Base-by-base conservation (phyloP, 169 alveolate genomes). In the Besnoitia besnoiti region DNA sequence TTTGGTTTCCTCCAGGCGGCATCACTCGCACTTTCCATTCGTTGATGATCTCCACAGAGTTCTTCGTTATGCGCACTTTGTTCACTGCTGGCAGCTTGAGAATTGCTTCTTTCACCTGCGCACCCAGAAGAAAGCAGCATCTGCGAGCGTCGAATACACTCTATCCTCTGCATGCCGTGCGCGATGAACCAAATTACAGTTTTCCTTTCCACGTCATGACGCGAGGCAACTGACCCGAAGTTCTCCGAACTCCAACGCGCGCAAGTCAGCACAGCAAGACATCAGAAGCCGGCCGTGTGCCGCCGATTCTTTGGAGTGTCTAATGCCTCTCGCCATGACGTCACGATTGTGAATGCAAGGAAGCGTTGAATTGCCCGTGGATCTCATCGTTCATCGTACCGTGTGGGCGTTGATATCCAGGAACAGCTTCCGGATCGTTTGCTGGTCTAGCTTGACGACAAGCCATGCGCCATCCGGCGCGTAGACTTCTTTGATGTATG, bases 401-500 rank as follows among this genome's bases (percentile, higher is more conserved):
- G 96, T 95, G 33, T 97, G 92, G 0, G 98, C 97, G 89, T 97
- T 95, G 67, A 98, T 94, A 89, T 98, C 98, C 50, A 98, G 95
- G 93, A 96, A 94, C 47, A 97, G 96, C 37, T 95, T 92, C 73
- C 96, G 92, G 27, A 98, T 98, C 85, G 98, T 95, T 35, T 96
- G 93, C 80, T 96, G 96, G 95, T 97, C 98, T 77, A 98, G 95
- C 91, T 98, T 96, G 33, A 99, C 93, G 44, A 94, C 95, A 37
- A 99, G 94, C 94, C 95, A 97, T 50, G 98, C 98, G 19, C 99
- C 99, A 46, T 96, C 94, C 37, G 98, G 97, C 39, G 98, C 94
- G 90, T 97, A 98, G 44, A 98, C 97, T 93, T 98, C 99, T 94
- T 98, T 97, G 42, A 99, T 97, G 93, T 97, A 96, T 76, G 96